Percentiles rank a stretch among this genome's conserved stretches.
Conservation (phyloP, 768 basidiomycete species). For the Kwoniella botswanensis region DNA sequence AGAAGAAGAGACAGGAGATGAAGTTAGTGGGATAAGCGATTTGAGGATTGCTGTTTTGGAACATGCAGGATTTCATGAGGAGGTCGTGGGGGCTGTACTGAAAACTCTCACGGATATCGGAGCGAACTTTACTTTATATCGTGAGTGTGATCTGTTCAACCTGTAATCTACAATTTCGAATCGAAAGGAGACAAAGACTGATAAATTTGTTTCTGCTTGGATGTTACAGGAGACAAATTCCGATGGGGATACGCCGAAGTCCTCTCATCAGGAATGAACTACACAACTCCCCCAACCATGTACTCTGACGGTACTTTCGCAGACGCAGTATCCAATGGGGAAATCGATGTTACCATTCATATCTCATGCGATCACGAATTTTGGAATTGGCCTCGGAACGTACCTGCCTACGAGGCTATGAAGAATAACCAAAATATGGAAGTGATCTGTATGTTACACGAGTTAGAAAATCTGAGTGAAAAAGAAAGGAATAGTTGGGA, state of each 20-base stretch:
- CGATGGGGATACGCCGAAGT: slow-evolving; percentile 21
- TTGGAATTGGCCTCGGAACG: slow-evolving; percentile 21
- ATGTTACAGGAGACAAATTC: slow-evolving; percentile 16
- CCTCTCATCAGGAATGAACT: slow-evolving; percentile 6
- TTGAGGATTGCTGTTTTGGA: slow-evolving; percentile 27
- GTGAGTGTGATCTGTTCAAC: neutral
- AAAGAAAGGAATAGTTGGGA: slow-evolving; percentile 21
- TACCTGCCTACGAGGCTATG: slow-evolving; percentile 17
- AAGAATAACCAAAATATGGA: slow-evolving; percentile 18
- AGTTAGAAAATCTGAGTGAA: slow-evolving; percentile 15
- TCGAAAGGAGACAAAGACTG: neutral
- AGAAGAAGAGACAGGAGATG: neutral
- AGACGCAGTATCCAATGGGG: neutral
- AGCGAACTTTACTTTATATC: slow-evolving; percentile 21
- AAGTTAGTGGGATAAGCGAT: neutral
- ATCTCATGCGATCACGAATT: slow-evolving; percentile 27
- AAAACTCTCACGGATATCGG: slow-evolving; percentile 24
- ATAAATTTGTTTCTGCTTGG: neutral
- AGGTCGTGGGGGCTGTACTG: slow-evolving; percentile 28
- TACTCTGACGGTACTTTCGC: slow-evolving; percentile 21
- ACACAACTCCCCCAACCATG: neutral
- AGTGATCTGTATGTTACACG: slow-evolving; percentile 24
- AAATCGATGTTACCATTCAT: slow-evolving; percentile 26
- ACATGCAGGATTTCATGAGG: slow-evolving; percentile 32
- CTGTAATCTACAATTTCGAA: neutral